Evolutionary conservation across 352 stramenopile species (phyloP).

Genomic region (Phytophthora macrochlamydospora): DNA sequence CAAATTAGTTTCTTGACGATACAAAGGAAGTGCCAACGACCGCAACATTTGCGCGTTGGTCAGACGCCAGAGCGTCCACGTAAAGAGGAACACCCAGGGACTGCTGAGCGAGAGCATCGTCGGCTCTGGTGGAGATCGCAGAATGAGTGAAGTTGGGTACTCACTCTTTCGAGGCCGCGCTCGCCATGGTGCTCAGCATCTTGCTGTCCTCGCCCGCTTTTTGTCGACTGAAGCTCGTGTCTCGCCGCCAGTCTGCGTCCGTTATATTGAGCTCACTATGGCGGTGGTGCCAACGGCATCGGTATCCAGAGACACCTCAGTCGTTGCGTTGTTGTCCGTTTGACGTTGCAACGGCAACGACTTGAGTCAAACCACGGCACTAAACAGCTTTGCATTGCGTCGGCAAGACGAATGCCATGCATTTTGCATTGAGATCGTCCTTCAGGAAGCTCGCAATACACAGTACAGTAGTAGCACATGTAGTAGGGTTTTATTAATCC

Average conservation of each 20-base stretch:
- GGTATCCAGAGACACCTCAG: neutral
- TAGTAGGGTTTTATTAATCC: too few species aligned
- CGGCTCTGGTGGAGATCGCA: neutral
- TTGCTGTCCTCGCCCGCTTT: neutral
- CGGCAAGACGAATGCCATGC: too few species aligned
- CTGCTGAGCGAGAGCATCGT: slow-evolving; percentile 12
- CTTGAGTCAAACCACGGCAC: too few species aligned
- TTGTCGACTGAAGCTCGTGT: neutral
- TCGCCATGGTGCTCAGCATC: slow-evolving; percentile 22
- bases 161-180: slow-evolving; percentile 23
- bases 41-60: slow-evolving; percentile 22
- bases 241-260: neutral
- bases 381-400: too few species aligned
- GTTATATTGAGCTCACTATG: neutral
- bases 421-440: too few species aligned
- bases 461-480: too few species aligned
- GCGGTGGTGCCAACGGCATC: neutral
- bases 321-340: neutral
- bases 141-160: slow-evolving; percentile 5
- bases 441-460: too few species aligned
- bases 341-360: neutral
- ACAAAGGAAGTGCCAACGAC: neutral
- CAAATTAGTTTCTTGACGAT: neutral
- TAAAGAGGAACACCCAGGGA: slow-evolving; percentile 9
- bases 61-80: slow-evolving; percentile 12